A percentile compares a stretch with the other conserved stretches of the same genome.
Evolutionary conservation across 148 eudicot genomes (phyloP).

Genomic region (Rhododendron kiyosumense): DNA sequence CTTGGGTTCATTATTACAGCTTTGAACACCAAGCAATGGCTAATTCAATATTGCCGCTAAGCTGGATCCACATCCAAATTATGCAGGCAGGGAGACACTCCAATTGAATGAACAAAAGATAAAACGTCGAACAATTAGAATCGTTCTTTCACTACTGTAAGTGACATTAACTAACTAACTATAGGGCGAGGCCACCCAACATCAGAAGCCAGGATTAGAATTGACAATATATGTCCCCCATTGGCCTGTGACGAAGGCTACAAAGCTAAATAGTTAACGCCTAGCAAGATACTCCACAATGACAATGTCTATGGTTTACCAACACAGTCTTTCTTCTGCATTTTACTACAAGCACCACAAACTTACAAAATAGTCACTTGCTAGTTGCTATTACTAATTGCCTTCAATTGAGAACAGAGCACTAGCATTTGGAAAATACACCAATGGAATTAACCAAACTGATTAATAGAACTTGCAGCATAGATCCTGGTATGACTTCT

Average conservation of each 20-base stretch:
- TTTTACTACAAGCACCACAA: neutral
- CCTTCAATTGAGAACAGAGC: neutral
- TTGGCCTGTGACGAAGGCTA: neutral
- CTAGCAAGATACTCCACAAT: neutral
- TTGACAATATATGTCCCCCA: neutral
- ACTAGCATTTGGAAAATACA: neutral
- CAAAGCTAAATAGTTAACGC: neutral
- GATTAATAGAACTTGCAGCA: neutral
- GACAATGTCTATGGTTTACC: neutral
- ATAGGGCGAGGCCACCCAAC: neutral
- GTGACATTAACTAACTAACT: neutral
- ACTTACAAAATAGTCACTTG: neutral
- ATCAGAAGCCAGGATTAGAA: neutral
- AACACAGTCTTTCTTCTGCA: neutral
- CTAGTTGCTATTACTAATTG: neutral
- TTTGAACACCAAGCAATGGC: neutral
- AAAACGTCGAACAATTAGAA: neutral
- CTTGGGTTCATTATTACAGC: neutral
- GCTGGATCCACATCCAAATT: neutral
- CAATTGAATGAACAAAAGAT: neutral
- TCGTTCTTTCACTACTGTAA: neutral
- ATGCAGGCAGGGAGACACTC: neutral
- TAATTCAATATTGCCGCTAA: neutral
- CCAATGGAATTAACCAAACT: neutral
- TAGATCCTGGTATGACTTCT: neutral